Evolutionary conservation across 176 grass and related monocot genomes (phyloP), one percentile per base, ranked within the genome.

Genomic region (Ampelocalamus luodianensis): DNA sequence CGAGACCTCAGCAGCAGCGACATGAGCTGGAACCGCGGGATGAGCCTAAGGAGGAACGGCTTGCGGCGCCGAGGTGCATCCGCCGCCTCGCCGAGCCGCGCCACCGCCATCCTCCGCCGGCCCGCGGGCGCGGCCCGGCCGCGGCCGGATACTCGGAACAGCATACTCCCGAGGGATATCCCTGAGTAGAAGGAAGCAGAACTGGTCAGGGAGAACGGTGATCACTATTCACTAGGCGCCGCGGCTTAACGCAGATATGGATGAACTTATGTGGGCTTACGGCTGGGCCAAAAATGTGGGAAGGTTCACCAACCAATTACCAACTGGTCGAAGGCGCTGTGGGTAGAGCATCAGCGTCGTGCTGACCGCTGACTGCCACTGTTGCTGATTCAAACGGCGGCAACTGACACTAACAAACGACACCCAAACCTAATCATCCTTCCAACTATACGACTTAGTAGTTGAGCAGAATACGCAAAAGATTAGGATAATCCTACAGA

Each of bases 1-100:
- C 46, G 48, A 22, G 59, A 82, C 68, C 71, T 40, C 61, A 76
- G 26, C 34, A 82, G 60, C 78, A 87, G 68, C 56, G 51, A 68
- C 75, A 65, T 14, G 17, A 82, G 66, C 53, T 66, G 74, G 42
- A 86, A 23, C 74, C 29, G 81, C 27, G 18, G 70, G 27, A 76
- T 6, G 59, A 76, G 6, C 67, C 84, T 71, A 6, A 86, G 53
- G 40, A 23, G 39, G 53, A 27, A 5, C 18, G 54, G 12, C 76
- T 40, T 86, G 65, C 84, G 16, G 18, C 53, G 75, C 13, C 54
- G 53, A 6, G 13, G 22, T 1, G 40, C 26, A 13, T 9, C 42
- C 4, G 0, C 39, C 53, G 10, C 6, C 16, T 37, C 13, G 67
- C 84, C 67, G 32, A 86, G 76, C 42, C 76, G 55, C 22, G 55